A percentile compares a stretch with the other conserved stretches of the same genome.
phyloP scores from a whole-genome alignment of 169 alveolate genomes.

The Miamiensis avidus region DNA sequence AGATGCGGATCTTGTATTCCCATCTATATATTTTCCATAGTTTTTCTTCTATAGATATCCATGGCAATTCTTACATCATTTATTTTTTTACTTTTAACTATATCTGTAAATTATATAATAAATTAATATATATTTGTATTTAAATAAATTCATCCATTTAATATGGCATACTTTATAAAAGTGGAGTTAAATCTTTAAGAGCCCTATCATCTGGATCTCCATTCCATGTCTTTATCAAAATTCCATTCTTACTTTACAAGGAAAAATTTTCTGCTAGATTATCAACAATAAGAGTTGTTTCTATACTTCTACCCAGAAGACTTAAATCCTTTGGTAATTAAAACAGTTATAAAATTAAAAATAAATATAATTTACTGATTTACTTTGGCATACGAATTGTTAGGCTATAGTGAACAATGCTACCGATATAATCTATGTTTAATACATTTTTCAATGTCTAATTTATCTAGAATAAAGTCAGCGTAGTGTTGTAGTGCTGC shows the following conservation, averaged over 20 bases:
- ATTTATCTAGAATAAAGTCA: constrained; percentile 82
- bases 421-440: constrained; percentile 84
- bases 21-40: constrained; percentile 8
- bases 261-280: constrained; percentile 89
- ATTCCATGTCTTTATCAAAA: constrained; percentile 61
- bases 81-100: background rate
- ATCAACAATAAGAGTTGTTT: constrained; percentile 83
- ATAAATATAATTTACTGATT: background rate
- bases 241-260: constrained; percentile 86
- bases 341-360: background rate
- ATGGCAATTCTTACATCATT: constrained; percentile 19
- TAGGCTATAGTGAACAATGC: constrained; percentile 72
- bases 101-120: background rate
- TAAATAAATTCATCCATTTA: background rate
- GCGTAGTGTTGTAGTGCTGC: constrained; percentile 91
- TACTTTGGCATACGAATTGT: constrained; percentile 31
- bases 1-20: constrained; percentile 25
- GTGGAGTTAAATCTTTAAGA: background rate
- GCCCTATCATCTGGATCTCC: constrained; percentile 25
- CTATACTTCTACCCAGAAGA: constrained; percentile 83
- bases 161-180: background rate
- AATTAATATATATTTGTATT: background rate
- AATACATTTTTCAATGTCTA: constrained; percentile 73
- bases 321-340: constrained; percentile 81
- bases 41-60: constrained; percentile 9